Conservation (phyloP, 257 asterid genomes). For the Gentiana straminea region DNA sequence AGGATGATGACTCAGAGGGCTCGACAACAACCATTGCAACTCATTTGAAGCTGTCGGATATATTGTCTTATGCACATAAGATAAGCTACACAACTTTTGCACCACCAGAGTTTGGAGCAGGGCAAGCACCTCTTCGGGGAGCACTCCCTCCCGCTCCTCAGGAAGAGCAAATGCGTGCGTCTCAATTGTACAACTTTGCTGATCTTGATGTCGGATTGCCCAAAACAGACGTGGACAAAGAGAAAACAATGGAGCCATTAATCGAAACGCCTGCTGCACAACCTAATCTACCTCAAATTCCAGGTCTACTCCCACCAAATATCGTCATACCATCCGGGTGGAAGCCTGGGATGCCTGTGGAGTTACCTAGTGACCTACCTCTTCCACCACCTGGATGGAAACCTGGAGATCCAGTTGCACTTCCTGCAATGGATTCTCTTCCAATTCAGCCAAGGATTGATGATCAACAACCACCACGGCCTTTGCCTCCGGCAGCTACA, state of each 20-base stretch:
- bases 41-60: conserved; percentile 59
- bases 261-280: conserved; percentile 31
- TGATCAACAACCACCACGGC: conserved; percentile 43
- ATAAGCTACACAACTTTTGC: conserved; percentile 96
- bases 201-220: conserved; percentile 76
- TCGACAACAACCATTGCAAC: conserved; percentile 58
- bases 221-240: conserved; percentile 47
- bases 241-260: conserved; percentile 47
- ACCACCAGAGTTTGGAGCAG: conserved; percentile 92
- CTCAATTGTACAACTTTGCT: conserved; percentile 52
- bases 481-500: conserved; percentile 34
- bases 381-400: conserved; percentile 93
- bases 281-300: conserved; percentile 30
- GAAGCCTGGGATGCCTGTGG: conserved; percentile 97
- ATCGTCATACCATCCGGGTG: conserved; percentile 75
- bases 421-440: conserved; percentile 63
- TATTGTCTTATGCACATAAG: conserved; percentile 68
- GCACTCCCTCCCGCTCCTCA: conserved; percentile 97
- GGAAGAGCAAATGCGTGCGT: conserved; percentile 96
- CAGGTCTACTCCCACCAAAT: conserved; percentile 49
- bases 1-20: conserved; percentile 24
- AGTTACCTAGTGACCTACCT: conserved; percentile 67
- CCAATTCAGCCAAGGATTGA: conserved; percentile 47
- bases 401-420: conserved; percentile 73
- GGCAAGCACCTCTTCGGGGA: conserved; percentile 71